Conservation (phyloP, 78 protist genomes). For the Blattamonas nauphoetae region DNA sequence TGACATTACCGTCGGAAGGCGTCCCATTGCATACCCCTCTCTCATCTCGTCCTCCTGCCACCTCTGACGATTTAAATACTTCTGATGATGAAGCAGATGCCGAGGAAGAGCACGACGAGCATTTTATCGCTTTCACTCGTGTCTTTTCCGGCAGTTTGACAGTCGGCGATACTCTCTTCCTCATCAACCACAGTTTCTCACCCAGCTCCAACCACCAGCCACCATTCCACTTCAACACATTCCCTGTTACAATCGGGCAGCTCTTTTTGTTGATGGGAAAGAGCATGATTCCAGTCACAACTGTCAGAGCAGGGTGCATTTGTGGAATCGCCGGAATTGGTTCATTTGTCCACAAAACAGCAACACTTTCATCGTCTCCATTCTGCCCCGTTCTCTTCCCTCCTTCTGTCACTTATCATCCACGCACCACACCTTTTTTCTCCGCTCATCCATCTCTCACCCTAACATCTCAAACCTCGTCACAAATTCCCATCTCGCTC, state of each 20-base stretch:
- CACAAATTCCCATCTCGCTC: too few species aligned
- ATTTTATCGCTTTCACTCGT: slow-evolving; percentile 68
- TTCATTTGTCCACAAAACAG: slow-evolving; percentile 45
- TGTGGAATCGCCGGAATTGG: slow-evolving; percentile 76
- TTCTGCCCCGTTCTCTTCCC: slow-evolving; percentile 38
- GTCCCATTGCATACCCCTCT: too few species aligned
- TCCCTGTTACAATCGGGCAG: background rate
- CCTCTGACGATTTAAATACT: background rate
- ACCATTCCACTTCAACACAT: too few species aligned
- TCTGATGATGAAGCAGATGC: background rate
- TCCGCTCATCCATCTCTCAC: too few species aligned
- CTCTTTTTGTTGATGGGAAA: slow-evolving; percentile 80
- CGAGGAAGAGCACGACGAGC: background rate
- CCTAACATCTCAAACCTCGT: too few species aligned
- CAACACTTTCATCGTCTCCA: slow-evolving; percentile 49
- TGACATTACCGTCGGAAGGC: too few species aligned
- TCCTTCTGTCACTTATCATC: too few species aligned
- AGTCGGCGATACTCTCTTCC: slow-evolving; percentile 38
- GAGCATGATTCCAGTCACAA: slow-evolving; percentile 47
- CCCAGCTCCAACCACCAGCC: background rate
- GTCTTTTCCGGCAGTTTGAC: slow-evolving; percentile 63
- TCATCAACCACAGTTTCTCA: slow-evolving; percentile 51
- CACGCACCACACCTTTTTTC: too few species aligned
- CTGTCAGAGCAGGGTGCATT: slow-evolving; percentile 71
- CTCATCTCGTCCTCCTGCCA: background rate